These are phyloP conservation scores for Suillus lakei DNA, from an alignment of 768 basidiomycete genomes.

Conservation along the genomic window DNA sequence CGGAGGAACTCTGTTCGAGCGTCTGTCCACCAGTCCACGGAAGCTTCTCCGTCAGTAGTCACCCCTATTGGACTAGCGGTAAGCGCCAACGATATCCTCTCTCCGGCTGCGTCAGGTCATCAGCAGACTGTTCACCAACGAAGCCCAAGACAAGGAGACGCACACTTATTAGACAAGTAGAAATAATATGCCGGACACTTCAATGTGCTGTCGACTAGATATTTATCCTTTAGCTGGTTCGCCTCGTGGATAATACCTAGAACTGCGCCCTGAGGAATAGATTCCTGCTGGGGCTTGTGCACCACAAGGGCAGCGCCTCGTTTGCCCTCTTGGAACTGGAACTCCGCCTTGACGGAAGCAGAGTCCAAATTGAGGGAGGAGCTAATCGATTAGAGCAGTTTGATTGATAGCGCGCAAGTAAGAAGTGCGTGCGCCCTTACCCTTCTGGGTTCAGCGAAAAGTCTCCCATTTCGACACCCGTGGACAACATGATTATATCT, in stretches of 20 bases:
- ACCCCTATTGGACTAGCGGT: conserved; percentile 9
- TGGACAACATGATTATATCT: conserved; percentile 15
- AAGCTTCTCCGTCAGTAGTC: conserved; percentile 16
- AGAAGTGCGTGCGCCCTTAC: conserved; percentile 9
- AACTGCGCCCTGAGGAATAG: conserved; percentile 19
- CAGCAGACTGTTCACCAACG: conserved; percentile 11
- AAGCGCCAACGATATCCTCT: conserved; percentile 18
- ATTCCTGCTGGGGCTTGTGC: conserved; percentile 23
- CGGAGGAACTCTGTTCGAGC: conserved; percentile 2
- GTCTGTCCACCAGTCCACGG: conserved; percentile 12
- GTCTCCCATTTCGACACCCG: conserved; percentile 10
- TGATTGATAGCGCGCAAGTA: too few relatives aligned
- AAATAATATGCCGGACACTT: conserved; percentile 38
- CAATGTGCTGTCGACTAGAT: conserved; percentile 36
- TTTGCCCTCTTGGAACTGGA: conserved; percentile 24
- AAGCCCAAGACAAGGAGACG: not conserved
- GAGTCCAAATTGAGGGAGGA: conserved; percentile 22
- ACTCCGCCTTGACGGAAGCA: conserved; percentile 31
- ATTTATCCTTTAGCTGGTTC: conserved; percentile 32
- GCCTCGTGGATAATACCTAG: conserved; percentile 29
- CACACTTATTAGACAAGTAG: conserved; percentile 34
- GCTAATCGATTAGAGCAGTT: too few relatives aligned
- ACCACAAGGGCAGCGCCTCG: conserved; percentile 34
- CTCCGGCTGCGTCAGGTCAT: not conserved
- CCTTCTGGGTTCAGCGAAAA: conserved; percentile 12